Evolutionary conservation across 2,329 filamentous ascomycete genomes (phyloP), one percentile per base, ranked within the genome.

Genomic region (Aspergillus fructus): DNA sequence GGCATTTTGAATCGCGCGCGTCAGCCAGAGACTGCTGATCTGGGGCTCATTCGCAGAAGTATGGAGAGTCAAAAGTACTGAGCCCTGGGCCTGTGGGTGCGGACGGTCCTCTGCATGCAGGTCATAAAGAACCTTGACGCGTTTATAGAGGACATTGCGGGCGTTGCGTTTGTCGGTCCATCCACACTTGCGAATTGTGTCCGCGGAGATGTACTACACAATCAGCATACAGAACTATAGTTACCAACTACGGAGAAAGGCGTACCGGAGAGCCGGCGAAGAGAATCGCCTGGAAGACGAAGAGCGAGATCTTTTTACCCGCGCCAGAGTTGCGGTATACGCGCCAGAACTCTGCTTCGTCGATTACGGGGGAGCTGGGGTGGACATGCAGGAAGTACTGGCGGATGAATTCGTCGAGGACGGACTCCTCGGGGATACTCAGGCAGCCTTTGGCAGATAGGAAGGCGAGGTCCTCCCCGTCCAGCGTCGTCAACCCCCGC

Each of bases 1-100:
- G 1, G 81, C 80, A 53, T 81, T 79, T 62, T 82, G 77, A 49
- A 83, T 81, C 2, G 79, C 79, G 39, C 76, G 73, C 21, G 74
- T 74, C 2, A 83, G 74, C 81, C 81, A 83, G 4, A 70, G 48
- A 40, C 66, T 72, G 21, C 66, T 68, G 15, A 68, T 65, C 23
- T 67, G 67, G 4, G 68, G 66, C 23, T 70, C 60, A 15, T 66
- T 59, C 1, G 64, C 64, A 12, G 74, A 75, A 5, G 78, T 79
- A 59, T 81, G 81, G 4, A 69, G 64, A 0, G 68, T 66, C 17
- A 73, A 65, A 2, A 73, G 53, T 7, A 71, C 53, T 3, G 69
- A 62, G 5, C 68, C 71, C 61, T 75, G 73, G 0, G 72, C 62
- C 37, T 67, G 69, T 4, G 62, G 60, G 15, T 70, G 58, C 2